A percentile compares a stretch with the other conserved stretches of the same genome.
phyloP scores from a whole-genome alignment of 2,329 filamentous ascomycete species.

The Fusarium sp. region DNA sequence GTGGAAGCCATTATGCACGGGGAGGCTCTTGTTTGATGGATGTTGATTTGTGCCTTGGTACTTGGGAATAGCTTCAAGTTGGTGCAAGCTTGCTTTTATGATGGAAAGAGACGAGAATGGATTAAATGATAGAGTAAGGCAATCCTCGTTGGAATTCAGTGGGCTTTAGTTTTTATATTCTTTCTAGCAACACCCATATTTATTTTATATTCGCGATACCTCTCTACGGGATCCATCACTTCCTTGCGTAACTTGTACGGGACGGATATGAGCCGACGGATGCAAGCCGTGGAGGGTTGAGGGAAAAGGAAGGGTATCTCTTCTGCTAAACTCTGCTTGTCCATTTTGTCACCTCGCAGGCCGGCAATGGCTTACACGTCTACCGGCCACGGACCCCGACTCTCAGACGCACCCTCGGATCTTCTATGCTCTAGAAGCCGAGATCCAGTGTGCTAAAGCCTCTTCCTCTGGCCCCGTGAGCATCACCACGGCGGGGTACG shows the following conservation, averaged over 20 bases:
- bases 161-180: constrained; percentile 2
- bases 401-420: neutral
- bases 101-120: neutral
- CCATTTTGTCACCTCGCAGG: neutral
- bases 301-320: neutral
- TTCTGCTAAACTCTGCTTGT: neutral
- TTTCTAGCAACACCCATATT: neutral
- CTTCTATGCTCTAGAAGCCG: neutral
- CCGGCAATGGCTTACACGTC: neutral
- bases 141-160: neutral
- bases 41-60: neutral
- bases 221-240: neutral
- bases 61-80: neutral
- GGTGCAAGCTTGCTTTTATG: neutral
- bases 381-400: neutral
- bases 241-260: neutral
- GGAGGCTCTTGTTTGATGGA: neutral
- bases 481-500: neutral
- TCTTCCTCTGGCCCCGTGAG: neutral
- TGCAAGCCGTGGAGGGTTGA: neutral
- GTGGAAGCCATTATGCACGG: neutral
- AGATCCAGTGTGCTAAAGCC: neutral
- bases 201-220: neutral
- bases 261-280: neutral
- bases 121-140: neutral